Percentiles rank a stretch among this genome's conserved stretches.
phyloP scores from a whole-genome alignment of 345 rosid species.

The Toxicodendron radicans region DNA sequence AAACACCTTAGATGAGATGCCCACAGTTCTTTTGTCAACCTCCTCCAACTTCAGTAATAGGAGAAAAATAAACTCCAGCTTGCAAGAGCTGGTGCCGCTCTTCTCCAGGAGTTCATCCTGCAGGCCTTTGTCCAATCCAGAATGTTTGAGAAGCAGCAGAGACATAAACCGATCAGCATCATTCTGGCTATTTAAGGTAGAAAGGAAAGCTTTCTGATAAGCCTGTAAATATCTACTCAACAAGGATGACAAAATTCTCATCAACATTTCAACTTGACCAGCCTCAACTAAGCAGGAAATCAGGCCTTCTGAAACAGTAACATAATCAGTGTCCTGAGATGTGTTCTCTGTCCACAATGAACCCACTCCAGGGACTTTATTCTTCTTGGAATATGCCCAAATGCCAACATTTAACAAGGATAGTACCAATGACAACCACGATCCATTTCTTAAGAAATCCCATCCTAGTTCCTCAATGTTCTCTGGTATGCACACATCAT shows the following conservation, averaged over 20 bases:
- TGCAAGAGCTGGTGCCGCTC: slow-evolving; percentile 48
- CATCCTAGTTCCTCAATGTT: slow-evolving; percentile 65
- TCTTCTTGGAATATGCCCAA: slow-evolving; percentile 45
- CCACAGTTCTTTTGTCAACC: slow-evolving; percentile 58
- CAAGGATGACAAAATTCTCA: slow-evolving; percentile 62
- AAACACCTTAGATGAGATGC: slow-evolving; percentile 58
- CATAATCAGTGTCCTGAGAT: slow-evolving; percentile 44
- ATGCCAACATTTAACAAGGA: slow-evolving; percentile 68
- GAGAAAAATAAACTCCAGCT: slow-evolving; percentile 59
- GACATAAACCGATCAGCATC: slow-evolving; percentile 44
- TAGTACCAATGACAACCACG: slow-evolving; percentile 74
- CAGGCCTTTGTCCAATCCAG: slow-evolving; percentile 59
- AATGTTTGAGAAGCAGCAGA: slow-evolving; percentile 77
- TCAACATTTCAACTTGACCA: slow-evolving; percentile 46
- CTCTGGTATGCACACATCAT: slow-evolving; percentile 39
- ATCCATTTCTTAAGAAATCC: slow-evolving; percentile 78
- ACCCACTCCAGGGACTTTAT: slow-evolving; percentile 45
- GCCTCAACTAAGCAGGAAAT: slow-evolving; percentile 53
- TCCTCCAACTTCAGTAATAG: slow-evolving; percentile 53
- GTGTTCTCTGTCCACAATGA: slow-evolving; percentile 48
- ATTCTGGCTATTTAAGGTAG: slow-evolving; percentile 48
- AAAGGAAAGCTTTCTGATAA: slow-evolving; percentile 73
- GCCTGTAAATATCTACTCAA: slow-evolving; percentile 51
- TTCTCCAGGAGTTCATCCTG: slow-evolving; percentile 65
- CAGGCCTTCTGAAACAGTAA: slow-evolving; percentile 55